Conservation (phyloP, 371 early-diverging fungal genomes). For the Coemansia sp. region DNA sequence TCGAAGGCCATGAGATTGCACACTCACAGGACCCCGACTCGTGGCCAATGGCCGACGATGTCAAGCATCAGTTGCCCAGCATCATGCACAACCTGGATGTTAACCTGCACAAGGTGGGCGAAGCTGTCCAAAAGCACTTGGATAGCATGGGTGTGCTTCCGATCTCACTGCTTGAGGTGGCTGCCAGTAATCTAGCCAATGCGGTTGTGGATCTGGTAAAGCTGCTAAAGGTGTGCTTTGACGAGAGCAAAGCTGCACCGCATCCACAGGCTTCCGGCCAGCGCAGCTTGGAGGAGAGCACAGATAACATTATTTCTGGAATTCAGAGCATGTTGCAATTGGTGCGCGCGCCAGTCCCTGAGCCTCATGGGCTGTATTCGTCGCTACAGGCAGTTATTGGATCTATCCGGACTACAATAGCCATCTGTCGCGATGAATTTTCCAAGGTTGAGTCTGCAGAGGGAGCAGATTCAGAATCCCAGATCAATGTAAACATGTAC, state of each 20-base stretch:
- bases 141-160: slow-evolving; percentile 69
- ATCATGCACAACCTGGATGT: slow-evolving; percentile 59
- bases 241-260: slow-evolving; percentile 40
- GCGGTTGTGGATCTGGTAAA: slow-evolving; percentile 76
- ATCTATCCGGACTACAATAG: slow-evolving; percentile 69
- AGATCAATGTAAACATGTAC: slow-evolving; percentile 52
- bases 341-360: slow-evolving; percentile 67
- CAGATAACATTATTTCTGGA: slow-evolving; percentile 80
- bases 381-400: slow-evolving; percentile 40
- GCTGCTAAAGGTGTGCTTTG: slow-evolving; percentile 56
- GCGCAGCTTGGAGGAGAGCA: slow-evolving; percentile 77
- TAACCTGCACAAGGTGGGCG: slow-evolving; percentile 65
- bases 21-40: slow-evolving; percentile 69
- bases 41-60: slow-evolving; percentile 26
- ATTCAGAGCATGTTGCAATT: slow-evolving; percentile 78
- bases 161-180: slow-evolving; percentile 68
- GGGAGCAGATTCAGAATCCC: slow-evolving; percentile 35
- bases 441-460: slow-evolving; percentile 39
- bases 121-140: slow-evolving; percentile 77
- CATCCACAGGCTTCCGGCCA: slow-evolving; percentile 10
- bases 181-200: slow-evolving; percentile 73
- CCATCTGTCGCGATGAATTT: slow-evolving; percentile 55
- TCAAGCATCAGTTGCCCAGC: slow-evolving; percentile 42
- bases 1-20: slow-evolving; percentile 52
- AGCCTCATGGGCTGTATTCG: slow-evolving; percentile 57